Evolutionary conservation across 495 filamentous ascomycete species (phyloP).

Genomic region (Penicillium macrosclerotiorum): DNA sequence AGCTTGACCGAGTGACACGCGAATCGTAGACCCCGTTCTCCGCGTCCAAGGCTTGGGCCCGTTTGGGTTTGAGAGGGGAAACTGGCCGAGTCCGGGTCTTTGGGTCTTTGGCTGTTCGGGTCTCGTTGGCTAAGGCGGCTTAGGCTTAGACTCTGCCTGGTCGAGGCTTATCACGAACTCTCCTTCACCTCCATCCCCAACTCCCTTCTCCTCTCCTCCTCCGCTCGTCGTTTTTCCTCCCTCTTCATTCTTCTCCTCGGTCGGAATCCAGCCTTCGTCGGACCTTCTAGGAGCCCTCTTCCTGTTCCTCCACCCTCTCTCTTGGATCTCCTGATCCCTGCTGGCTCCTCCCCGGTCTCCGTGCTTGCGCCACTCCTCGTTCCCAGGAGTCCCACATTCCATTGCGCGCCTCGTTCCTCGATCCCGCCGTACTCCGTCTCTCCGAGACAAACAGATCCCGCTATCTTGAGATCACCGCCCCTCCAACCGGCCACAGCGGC

Average conservation of each 20-base stretch:
- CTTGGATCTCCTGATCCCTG: background rate
- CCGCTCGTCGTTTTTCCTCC: constrained; percentile 2
- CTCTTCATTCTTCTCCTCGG: constrained; percentile 1
- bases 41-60: too few relatives aligned
- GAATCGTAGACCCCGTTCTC: constrained; percentile 28
- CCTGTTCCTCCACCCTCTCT: constrained; percentile 11
- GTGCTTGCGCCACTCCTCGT: constrained; percentile 8
- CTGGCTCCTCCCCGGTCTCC: constrained; percentile 1
- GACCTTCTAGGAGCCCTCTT: too few relatives aligned
- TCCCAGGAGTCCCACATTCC: constrained; percentile 18
- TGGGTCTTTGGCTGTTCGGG: too few relatives aligned
- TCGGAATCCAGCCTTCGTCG: too few relatives aligned
- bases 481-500: constrained; percentile 4
- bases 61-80: too few relatives aligned
- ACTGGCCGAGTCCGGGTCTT: too few relatives aligned
- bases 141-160: too few relatives aligned
- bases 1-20: constrained; percentile 38
- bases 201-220: constrained; percentile 2
- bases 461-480: constrained; percentile 3
- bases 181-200: background rate
- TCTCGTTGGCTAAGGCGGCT: too few relatives aligned
- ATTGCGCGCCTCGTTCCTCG: constrained; percentile 5
- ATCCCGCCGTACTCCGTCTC: too few relatives aligned
- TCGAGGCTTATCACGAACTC: constrained; percentile 26
- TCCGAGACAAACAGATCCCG: too few relatives aligned